Evolutionary conservation across 768 basidiomycete species (phyloP).

Genomic region (Boletellus emodensis): DNA sequence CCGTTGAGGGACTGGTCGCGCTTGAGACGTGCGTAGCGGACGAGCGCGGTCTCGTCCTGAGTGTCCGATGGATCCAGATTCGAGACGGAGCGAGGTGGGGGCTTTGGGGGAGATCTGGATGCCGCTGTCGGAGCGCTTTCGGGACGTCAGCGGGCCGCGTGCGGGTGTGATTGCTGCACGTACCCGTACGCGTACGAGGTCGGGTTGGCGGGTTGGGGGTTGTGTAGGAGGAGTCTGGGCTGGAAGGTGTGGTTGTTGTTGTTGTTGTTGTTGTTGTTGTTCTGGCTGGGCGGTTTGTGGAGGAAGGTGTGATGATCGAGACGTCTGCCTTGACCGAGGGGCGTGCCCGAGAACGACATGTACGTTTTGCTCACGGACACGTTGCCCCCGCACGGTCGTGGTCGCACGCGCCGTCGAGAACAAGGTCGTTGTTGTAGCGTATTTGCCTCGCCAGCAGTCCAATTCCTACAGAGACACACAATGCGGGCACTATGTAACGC

Average conservation of each 20-base stretch:
- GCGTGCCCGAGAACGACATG: constrained; percentile 87
- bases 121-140: constrained; percentile 52
- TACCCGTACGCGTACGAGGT: constrained; percentile 73
- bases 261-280: constrained; percentile 29
- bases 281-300: constrained; percentile 45
- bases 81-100: constrained; percentile 28
- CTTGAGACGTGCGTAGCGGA: constrained; percentile 46
- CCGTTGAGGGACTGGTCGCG: constrained; percentile 35
- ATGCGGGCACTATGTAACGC: constrained; percentile 22
- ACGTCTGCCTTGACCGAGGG: constrained; percentile 81
- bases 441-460: constrained; percentile 17
- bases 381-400: constrained; percentile 13
- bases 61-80: constrained; percentile 42
- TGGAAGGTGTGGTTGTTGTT: constrained; percentile 26
- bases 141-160: constrained; percentile 14
- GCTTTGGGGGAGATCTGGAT: constrained; percentile 59
- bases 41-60: constrained; percentile 43
- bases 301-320: constrained; percentile 78
- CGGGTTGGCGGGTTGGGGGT: constrained; percentile 40
- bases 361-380: constrained; percentile 25
- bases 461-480: constrained; percentile 23
- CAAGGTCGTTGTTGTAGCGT: constrained; percentile 22
- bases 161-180: constrained; percentile 20
- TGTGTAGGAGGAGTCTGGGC: constrained; percentile 22
- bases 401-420: constrained; percentile 8